These are phyloP conservation scores for Aureobasidium musti DNA, from an alignment of 2,329 filamentous ascomycete genomes.

Conservation along the genomic window DNA sequence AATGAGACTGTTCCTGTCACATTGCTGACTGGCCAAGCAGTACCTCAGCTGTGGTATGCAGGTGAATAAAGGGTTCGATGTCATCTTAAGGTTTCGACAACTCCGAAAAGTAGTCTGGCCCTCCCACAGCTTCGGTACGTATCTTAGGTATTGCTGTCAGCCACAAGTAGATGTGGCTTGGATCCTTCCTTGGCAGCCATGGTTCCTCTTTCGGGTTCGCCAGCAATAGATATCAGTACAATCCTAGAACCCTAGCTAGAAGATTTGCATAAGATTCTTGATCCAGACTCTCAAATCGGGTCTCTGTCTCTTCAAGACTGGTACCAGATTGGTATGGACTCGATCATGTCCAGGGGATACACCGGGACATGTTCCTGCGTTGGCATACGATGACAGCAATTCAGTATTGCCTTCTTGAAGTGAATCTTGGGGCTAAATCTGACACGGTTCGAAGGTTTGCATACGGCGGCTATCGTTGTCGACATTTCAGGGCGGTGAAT, in stretches of 20 bases:
- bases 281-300: neutral
- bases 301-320: neutral
- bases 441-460: neutral
- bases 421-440: neutral
- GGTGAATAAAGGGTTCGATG: neutral
- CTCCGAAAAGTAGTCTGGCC: constrained; percentile 7
- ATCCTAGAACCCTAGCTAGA: neutral
- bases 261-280: neutral
- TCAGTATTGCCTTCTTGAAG: neutral
- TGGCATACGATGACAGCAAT: neutral
- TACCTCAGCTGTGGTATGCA: neutral
- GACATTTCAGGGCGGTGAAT: neutral
- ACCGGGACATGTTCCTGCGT: neutral
- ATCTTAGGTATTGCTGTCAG: neutral
- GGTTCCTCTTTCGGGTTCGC: neutral
- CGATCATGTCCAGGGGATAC: neutral
- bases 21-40: neutral
- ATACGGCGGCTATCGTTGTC: neutral
- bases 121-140: constrained; percentile 1
- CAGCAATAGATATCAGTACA: neutral
- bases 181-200: constrained; percentile 11
- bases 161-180: constrained; percentile 1
- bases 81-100: constrained; percentile 18
- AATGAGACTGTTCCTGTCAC: neutral
- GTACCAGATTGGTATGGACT: neutral